Evolutionary conservation across 306 rosid species (phyloP).

Genomic region (Oxytropis ochrocephala): DNA sequence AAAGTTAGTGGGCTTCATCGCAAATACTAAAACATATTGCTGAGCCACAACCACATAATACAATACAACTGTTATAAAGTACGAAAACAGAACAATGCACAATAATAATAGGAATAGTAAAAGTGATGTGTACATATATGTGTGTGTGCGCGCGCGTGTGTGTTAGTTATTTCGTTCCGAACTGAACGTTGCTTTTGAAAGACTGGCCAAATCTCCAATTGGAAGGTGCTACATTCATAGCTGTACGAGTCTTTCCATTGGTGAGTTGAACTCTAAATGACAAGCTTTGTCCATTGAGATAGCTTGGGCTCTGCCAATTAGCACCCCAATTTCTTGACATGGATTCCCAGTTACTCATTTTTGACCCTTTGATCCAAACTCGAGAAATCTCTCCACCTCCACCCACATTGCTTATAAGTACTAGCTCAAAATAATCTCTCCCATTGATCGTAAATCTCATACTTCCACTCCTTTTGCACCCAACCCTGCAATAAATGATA

Average conservation of each 20-base stretch:
- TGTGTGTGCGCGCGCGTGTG: too few species aligned
- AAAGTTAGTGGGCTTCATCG: slow-evolving; percentile 21
- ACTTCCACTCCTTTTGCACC: slow-evolving; percentile 45
- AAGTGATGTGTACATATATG: not conserved
- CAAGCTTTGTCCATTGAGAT: slow-evolving; percentile 49
- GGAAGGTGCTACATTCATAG: slow-evolving; percentile 37
- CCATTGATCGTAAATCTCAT: slow-evolving; percentile 55
- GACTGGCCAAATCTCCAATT: slow-evolving; percentile 61
- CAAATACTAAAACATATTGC: slow-evolving; percentile 16
- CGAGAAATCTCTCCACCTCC: slow-evolving; percentile 45
- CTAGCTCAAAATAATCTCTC: slow-evolving; percentile 40
- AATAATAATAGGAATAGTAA: not conserved
- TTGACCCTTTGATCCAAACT: slow-evolving; percentile 57
- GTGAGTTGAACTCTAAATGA: slow-evolving; percentile 48
- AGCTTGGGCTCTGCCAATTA: slow-evolving; percentile 50
- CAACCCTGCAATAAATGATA: slow-evolving; percentile 31
- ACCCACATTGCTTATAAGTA: slow-evolving; percentile 49
- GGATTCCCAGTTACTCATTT: slow-evolving; percentile 38
- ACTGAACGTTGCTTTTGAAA: slow-evolving; percentile 32
- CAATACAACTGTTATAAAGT: not conserved
- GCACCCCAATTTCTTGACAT: slow-evolving; percentile 58
- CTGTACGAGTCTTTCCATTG: slow-evolving; percentile 32
- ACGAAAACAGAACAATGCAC: not conserved
- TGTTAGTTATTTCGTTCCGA: not conserved
- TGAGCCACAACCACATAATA: slow-evolving; percentile 16